phyloP scores from a whole-genome alignment of 1,284 basidiomycete species.

The Rhodotorula sp. region DNA sequence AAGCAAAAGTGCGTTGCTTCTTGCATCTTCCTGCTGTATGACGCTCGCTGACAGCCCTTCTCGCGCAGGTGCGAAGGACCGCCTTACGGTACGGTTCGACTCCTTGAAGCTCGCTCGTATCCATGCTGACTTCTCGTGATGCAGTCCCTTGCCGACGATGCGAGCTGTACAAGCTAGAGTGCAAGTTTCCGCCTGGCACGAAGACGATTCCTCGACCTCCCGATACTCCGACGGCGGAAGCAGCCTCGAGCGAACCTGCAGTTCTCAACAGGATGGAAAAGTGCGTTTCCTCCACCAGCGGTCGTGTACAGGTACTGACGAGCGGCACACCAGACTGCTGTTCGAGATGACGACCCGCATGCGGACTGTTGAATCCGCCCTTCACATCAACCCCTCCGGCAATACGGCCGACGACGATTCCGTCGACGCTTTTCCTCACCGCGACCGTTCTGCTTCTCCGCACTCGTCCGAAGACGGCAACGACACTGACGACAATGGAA shows the following conservation, averaged over 20 bases:
- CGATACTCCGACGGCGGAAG: neutral
- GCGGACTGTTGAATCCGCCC: conserved; percentile 38
- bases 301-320: neutral
- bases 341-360: conserved; percentile 36
- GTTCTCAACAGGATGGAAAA: conserved; percentile 18
- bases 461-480: conserved; percentile 30
- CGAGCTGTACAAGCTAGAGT: neutral
- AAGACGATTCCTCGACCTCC: conserved; percentile 21
- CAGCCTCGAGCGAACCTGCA: neutral
- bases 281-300: neutral
- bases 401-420: conserved; percentile 9
- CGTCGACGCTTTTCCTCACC: conserved; percentile 1
- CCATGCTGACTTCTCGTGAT: too few relatives aligned
- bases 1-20: conserved; percentile 30
- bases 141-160: neutral
- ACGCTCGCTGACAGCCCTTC: neutral
- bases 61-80: neutral
- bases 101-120: neutral
- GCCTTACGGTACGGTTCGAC: neutral
- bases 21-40: neutral
- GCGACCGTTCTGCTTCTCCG: conserved; percentile 8
- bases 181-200: neutral
- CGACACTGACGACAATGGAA: conserved; percentile 17
- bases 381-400: conserved; percentile 16
- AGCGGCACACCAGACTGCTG: conserved; percentile 9